Percentiles rank a stretch among this genome's conserved stretches.
Conservation (phyloP, 352 stramenopile genomes). For the Globisporangium cystogenes region DNA sequence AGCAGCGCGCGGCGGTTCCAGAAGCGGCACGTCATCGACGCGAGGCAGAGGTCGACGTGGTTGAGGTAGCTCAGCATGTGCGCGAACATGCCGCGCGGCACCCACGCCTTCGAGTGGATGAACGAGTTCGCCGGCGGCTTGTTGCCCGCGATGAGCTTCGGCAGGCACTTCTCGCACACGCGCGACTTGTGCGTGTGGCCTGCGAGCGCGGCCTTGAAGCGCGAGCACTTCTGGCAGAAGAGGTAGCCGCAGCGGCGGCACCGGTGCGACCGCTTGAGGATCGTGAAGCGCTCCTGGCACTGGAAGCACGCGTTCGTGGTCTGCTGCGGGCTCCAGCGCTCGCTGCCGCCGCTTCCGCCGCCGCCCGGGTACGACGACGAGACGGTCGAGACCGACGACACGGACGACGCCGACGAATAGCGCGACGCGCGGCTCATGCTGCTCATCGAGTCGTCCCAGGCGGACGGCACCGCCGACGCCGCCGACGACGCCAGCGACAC, state of each 20-base stretch:
- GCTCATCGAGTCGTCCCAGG: conserved; percentile 24
- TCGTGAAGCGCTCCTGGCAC: conserved; percentile 77
- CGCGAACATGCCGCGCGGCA: conserved; percentile 78
- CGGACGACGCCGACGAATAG: conserved; percentile 48
- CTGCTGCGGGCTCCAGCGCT: conserved; percentile 69
- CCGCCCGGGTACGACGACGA: conserved; percentile 25
- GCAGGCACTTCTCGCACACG: conserved; percentile 82
- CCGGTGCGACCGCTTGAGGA: conserved; percentile 74
- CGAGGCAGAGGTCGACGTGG: conserved; percentile 79
- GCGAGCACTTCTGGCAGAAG: conserved; percentile 82
- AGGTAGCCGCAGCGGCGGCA: conserved; percentile 75
- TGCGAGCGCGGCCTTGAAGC: conserved; percentile 65
- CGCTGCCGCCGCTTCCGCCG: too few relatives aligned
- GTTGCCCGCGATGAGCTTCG: conserved; percentile 71
- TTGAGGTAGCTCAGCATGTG: conserved; percentile 87
- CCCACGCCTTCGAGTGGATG: conserved; percentile 83
- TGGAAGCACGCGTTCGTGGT: conserved; percentile 69
- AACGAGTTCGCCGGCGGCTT: conserved; percentile 79
- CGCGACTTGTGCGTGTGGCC: conserved; percentile 83
- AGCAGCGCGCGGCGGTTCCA: conserved; percentile 84
- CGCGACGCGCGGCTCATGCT: conserved; percentile 47
- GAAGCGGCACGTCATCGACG: conserved; percentile 82
- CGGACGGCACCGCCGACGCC: conserved; percentile 4
- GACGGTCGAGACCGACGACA: conserved; percentile 27
- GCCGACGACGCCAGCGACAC: conserved; percentile 11